Evolutionary conservation across 2,329 filamentous ascomycete species (phyloP), one percentile per base, ranked within the genome.

Genomic region (Diaporthe longicolla): DNA sequence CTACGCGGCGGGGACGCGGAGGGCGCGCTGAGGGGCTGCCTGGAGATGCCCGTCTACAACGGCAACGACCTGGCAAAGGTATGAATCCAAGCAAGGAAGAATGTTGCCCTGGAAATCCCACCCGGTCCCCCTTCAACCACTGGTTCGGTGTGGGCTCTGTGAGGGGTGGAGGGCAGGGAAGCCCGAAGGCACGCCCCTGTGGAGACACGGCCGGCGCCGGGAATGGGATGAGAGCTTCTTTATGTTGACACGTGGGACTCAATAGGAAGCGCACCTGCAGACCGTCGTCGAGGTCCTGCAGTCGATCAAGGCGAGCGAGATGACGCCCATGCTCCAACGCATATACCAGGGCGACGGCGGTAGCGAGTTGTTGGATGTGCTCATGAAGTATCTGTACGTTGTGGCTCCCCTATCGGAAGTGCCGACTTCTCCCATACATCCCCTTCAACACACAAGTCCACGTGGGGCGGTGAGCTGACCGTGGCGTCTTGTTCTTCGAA

Each of bases 371-470:
- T 86, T 97, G 78, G 97, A 99, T 83, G 95, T 96, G 69, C 86
- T 99, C 83, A 98, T 98, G 94, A 99, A 99, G 87, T 99, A 98
- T 85, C 88, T 98, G 92, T 98, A 90, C 80, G 93, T 88, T 43
- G 54, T 35, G 61, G 24, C 21, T 24, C 15, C 57, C n/a, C 37
- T 15, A 1, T 61, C 55, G 55, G 69, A 24, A 48, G 54, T 37
- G 29, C 45, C 29, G 32, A 40, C 24, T 26, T 24, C 50, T 48
- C 37, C 65, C 24, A 68, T 17, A 35, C 24, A 7, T 24, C 29
- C 35, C 13, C 32, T 37, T 13, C 45, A 43, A 58, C 29, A 52
- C 35, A 61, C n/a, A 19, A 63, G 19, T 15, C 11, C 32, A 59
- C 70, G 24, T 48, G 21, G 52, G 26, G 29, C 40, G 29, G 45